A percentile compares a stretch with the other conserved stretches of the same genome.
Evolutionary conservation across 2,329 filamentous ascomycete genomes (phyloP).

Genomic region (Cladosporium sp.): DNA sequence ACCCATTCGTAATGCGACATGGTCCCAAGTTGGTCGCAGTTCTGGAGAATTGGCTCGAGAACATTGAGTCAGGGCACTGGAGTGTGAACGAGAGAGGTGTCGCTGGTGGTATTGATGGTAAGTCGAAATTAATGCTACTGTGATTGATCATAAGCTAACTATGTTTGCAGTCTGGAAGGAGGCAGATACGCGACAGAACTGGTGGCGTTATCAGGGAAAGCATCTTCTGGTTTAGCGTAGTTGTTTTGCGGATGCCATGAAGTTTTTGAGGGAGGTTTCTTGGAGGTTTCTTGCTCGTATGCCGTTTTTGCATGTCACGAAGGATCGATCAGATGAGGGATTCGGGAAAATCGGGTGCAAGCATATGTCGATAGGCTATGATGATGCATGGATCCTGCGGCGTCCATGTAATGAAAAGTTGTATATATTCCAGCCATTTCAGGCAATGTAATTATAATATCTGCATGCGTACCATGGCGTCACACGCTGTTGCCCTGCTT

Average conservation of each 20-base stretch:
- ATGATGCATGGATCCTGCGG: neutral
- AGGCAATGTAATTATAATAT: constrained; percentile 5
- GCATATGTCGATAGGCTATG: neutral
- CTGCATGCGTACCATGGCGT: neutral
- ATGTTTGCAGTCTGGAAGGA: constrained; percentile 28
- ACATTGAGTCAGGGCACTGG: constrained; percentile 37
- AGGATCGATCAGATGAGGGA: neutral
- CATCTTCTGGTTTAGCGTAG: constrained; percentile 26
- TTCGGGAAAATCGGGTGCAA: neutral
- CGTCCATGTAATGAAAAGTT: constrained; percentile 5
- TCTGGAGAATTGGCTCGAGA: constrained; percentile 35
- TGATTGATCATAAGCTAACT: neutral
- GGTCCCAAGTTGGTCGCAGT: constrained; percentile 36
- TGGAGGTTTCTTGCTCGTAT: no score
- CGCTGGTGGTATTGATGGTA: constrained; percentile 32
- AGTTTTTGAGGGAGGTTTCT: neutral
- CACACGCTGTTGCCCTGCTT: neutral
- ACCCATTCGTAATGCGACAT: constrained; percentile 37
- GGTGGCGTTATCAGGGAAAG: constrained; percentile 36
- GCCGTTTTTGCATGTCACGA: neutral
- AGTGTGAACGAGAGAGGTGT: constrained; percentile 35
- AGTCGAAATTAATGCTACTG: neutral
- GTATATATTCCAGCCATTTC: neutral
- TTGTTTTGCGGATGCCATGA: neutral
- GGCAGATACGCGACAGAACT: constrained; percentile 36